Percentiles rank a stretch among this genome's conserved stretches.
Evolutionary conservation across 768 basidiomycete genomes (phyloP).

Genomic region (Dentipellis fragilis): DNA sequence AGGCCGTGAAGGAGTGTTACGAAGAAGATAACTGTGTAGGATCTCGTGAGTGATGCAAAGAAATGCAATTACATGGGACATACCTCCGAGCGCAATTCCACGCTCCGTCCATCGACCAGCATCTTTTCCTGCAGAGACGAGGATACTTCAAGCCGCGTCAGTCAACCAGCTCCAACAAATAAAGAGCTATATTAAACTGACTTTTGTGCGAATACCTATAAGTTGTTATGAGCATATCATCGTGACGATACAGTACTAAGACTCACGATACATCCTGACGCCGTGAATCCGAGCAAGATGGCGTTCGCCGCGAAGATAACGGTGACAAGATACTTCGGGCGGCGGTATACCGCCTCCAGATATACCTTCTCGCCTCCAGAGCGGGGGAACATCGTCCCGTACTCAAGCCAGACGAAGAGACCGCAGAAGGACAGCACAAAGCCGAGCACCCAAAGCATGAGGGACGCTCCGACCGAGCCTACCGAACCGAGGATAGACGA

Average conservation of each 20-base stretch:
- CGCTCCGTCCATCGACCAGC: conserved; percentile 40
- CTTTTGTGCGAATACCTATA: conserved; percentile 23
- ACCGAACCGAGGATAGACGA: conserved; percentile 48
- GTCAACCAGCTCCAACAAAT: not conserved
- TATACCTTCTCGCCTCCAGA: conserved; percentile 59
- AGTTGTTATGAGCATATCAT: not conserved
- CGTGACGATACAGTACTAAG: not conserved
- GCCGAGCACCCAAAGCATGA: conserved; percentile 57
- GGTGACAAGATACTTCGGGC: conserved; percentile 37
- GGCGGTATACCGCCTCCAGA: conserved; percentile 42
- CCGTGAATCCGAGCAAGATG: conserved; percentile 33
- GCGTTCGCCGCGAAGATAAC: conserved; percentile 38
- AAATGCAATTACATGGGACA: not conserved
- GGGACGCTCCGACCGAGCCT: conserved; percentile 46
- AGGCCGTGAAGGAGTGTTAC: conserved; percentile 43
- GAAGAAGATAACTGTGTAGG: conserved; percentile 34
- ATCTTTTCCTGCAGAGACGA: conserved; percentile 31
- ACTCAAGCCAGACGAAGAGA: conserved; percentile 53
- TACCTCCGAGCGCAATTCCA: conserved; percentile 50
- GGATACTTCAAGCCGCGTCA: conserved; percentile 27
- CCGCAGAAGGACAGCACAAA: conserved; percentile 50
- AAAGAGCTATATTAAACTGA: not conserved
- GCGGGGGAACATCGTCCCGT: conserved; percentile 53
- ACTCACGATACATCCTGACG: conserved; percentile 40
- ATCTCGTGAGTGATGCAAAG: not conserved